These are phyloP conservation scores for Xylaria sp. DNA, from an alignment of 2,329 filamentous ascomycete genomes.

Conservation along the genomic window DNA sequence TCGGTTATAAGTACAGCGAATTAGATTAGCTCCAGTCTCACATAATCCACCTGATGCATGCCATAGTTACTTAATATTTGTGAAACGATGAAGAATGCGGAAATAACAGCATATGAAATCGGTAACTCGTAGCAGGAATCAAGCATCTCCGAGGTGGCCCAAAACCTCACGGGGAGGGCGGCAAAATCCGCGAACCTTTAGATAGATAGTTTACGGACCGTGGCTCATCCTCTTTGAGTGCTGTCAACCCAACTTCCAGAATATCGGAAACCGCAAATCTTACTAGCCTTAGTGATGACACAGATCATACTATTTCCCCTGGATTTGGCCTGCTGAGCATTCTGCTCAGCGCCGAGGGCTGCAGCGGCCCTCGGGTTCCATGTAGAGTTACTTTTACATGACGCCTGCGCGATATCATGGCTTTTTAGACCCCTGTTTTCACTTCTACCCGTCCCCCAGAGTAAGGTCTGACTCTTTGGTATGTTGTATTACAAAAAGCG, in stretches of 20 bases:
- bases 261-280: neutral
- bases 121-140: too few species aligned
- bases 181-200: neutral
- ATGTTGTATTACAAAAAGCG: neutral
- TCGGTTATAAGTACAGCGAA: neutral
- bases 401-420: neutral
- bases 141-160: neutral
- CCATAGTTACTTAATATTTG: neutral
- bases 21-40: neutral
- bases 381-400: neutral
- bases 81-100: neutral
- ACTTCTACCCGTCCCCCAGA: neutral
- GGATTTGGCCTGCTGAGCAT: neutral
- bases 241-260: neutral
- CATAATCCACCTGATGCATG: neutral
- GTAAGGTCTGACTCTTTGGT: neutral
- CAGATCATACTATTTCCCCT: neutral
- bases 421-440: neutral
- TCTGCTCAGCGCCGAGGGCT: neutral
- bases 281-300: neutral
- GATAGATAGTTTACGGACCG: neutral
- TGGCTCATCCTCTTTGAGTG: too few species aligned
- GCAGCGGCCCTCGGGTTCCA: neutral
- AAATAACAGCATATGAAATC: neutral
- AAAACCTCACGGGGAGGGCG: neutral